phyloP scores from a whole-genome alignment of 2,329 filamentous ascomycete genomes.

The Talaromyces atroroseus region DNA sequence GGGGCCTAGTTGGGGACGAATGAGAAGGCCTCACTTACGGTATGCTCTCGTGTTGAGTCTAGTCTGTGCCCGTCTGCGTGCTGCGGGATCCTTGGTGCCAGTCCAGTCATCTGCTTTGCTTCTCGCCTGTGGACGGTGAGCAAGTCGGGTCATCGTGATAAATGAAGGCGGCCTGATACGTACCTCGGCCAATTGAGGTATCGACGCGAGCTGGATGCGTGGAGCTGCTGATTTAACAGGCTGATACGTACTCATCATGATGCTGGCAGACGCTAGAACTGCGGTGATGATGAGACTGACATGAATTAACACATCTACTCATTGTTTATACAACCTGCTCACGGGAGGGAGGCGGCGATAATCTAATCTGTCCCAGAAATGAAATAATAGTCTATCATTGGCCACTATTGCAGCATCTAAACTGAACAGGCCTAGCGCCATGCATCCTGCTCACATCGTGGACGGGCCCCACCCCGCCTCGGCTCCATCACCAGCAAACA shows the following conservation, averaged over 20 bases:
- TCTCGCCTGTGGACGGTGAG: slow-evolving; percentile 32
- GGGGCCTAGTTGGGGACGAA: neutral
- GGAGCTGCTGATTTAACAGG: slow-evolving; percentile 14
- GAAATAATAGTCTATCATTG: too few relatives aligned
- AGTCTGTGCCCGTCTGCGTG: slow-evolving; percentile 40
- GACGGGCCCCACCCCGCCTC: neutral
- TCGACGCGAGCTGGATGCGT: slow-evolving; percentile 26
- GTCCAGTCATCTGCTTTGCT: slow-evolving; percentile 44
- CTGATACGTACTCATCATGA: slow-evolving; percentile 11
- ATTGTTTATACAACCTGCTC: neutral
- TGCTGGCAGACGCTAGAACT: neutral
- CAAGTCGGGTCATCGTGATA: slow-evolving; percentile 17
- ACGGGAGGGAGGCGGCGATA: too few relatives aligned
- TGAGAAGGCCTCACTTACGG: slow-evolving; percentile 16
- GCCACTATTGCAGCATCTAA: neutral
- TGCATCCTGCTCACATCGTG: slow-evolving; percentile 10
- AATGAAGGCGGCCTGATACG: slow-evolving; percentile 15
- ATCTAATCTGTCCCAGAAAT: too few relatives aligned
- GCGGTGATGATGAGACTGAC: neutral
- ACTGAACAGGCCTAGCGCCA: neutral
- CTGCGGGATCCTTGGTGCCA: slow-evolving; percentile 39
- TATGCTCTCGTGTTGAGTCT: slow-evolving; percentile 45
- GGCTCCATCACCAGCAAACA: neutral
- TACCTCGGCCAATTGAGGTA: slow-evolving; percentile 39
- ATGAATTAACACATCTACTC: too few relatives aligned